Conservation (phyloP, 768 basidiomycete genomes). For the Arthromyces matolae region DNA sequence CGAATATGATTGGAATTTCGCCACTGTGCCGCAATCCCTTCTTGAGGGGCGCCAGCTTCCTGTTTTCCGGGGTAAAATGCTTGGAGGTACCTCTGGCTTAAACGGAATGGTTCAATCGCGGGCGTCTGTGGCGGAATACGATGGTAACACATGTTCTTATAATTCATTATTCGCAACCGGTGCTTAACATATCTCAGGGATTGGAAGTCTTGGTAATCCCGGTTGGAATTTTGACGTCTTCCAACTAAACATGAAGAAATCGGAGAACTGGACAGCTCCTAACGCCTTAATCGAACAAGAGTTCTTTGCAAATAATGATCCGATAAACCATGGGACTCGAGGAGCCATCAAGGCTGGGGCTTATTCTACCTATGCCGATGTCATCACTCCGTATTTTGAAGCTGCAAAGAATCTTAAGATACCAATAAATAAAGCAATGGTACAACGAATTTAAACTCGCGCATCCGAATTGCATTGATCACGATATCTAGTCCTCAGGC, state of each 20-base stretch:
- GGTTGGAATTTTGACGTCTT: conserved; percentile 6
- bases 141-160: not conserved
- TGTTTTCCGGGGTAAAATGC: conserved; percentile 23
- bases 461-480: not conserved
- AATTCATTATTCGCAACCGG: not conserved
- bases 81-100: conserved; percentile 24
- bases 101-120: conserved; percentile 9
- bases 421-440: conserved; percentile 1
- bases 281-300: not conserved
- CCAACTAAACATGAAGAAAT: conserved; percentile 3
- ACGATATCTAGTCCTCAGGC: not conserved
- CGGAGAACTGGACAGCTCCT: conserved; percentile 5
- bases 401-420: conserved; percentile 1
- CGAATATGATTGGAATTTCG: conserved; percentile 24
- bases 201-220: conserved; percentile 5
- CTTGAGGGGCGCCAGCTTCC: conserved; percentile 16
- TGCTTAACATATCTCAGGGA: not conserved
- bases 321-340: not conserved
- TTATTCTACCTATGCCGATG: conserved; percentile 6
- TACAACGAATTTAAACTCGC: not conserved
- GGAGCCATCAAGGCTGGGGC: not conserved
- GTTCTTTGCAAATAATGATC: conserved; percentile 2
- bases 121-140: conserved; percentile 10
- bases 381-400: conserved; percentile 1
- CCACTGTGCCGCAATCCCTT: conserved; percentile 21